A percentile compares a stretch with the other conserved stretches of the same genome.
phyloP scores from a whole-genome alignment of 1,284 basidiomycete genomes.

The Cutaneotrichosporon sp. region DNA sequence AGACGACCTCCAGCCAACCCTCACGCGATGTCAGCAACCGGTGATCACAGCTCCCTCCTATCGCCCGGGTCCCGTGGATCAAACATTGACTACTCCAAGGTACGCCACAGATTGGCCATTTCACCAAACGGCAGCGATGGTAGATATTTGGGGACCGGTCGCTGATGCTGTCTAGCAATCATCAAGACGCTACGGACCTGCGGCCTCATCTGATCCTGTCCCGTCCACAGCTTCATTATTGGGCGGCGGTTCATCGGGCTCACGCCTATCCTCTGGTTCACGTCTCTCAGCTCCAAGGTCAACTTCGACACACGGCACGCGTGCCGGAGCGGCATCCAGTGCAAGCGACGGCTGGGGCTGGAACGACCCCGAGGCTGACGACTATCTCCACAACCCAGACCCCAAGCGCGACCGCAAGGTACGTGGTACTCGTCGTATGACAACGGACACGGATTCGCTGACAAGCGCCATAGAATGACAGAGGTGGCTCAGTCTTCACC shows the following conservation, averaged over 20 bases:
- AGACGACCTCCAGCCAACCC: not conserved
- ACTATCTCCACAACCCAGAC: slow-evolving; percentile 51
- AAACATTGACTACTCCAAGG: slow-evolving; percentile 9
- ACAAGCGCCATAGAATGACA: slow-evolving; percentile 49
- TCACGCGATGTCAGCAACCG: not conserved
- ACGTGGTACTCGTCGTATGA: slow-evolving; percentile 5
- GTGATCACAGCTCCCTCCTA: slow-evolving; percentile 3
- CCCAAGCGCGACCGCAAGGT: slow-evolving; percentile 62
- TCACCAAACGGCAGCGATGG: not conserved
- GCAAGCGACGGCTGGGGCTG: slow-evolving; percentile 17
- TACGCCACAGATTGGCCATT: not conserved
- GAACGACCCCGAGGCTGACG: slow-evolving; percentile 46
- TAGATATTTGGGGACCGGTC: too few species aligned
- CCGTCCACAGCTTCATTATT: slow-evolving; percentile 27
- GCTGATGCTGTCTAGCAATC: not conserved
- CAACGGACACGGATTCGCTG: too few species aligned
- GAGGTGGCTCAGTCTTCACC: slow-evolving; percentile 63
- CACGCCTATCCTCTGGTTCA: slow-evolving; percentile 1
- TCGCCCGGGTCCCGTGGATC: not conserved
- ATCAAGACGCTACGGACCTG: slow-evolving; percentile 34
- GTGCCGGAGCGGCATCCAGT: slow-evolving; percentile 1
- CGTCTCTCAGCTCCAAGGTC: slow-evolving; percentile 10
- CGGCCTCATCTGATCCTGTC: slow-evolving; percentile 25
- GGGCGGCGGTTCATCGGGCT: slow-evolving; percentile 5
- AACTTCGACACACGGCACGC: not conserved